Percentiles rank a stretch among this genome's conserved stretches.
These are phyloP conservation scores for Avena sativa DNA, from an alignment of 176 grass and related monocot genomes.

Conservation along the genomic window DNA sequence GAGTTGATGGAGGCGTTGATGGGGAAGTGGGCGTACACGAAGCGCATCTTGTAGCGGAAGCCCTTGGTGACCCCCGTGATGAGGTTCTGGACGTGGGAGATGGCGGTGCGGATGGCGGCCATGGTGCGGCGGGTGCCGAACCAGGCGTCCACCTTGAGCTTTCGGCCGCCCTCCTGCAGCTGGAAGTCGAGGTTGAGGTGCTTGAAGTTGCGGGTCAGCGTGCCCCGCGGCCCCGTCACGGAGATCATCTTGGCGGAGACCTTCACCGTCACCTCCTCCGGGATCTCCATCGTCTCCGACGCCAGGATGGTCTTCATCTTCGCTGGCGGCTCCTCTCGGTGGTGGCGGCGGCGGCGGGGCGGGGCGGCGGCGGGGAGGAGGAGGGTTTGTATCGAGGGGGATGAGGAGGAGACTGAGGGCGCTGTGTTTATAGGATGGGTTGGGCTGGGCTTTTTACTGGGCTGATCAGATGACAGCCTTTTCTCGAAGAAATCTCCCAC, in stretches of 20 bases:
- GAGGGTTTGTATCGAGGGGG: conserved; percentile 17
- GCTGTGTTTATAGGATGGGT: background rate
- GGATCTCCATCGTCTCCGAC: conserved; percentile 84
- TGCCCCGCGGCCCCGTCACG: conserved; percentile 79
- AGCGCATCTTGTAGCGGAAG: conserved; percentile 87
- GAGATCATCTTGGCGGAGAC: conserved; percentile 71
- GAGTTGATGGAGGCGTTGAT: conserved; percentile 92
- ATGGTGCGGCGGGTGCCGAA: conserved; percentile 90
- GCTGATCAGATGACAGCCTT: background rate
- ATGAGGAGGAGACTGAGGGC: background rate
- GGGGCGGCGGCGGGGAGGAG: background rate
- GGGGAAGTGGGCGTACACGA: conserved; percentile 92
- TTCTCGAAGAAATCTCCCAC: background rate
- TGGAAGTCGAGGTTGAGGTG: conserved; percentile 98
- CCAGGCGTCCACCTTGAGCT: conserved; percentile 95
- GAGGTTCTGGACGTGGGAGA: conserved; percentile 94
- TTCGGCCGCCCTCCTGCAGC: conserved; percentile 69
- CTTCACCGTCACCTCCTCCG: conserved; percentile 72
- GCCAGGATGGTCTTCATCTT: conserved; percentile 92
- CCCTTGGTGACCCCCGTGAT: conserved; percentile 90
- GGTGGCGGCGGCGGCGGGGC: background rate
- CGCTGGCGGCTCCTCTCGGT: conserved; percentile 29
- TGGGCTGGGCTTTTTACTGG: background rate
- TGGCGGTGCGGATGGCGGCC: conserved; percentile 90
- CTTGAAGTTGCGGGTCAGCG: conserved; percentile 89